Conservation (phyloP, 768 basidiomycete species). For the Suillus spraguei region DNA sequence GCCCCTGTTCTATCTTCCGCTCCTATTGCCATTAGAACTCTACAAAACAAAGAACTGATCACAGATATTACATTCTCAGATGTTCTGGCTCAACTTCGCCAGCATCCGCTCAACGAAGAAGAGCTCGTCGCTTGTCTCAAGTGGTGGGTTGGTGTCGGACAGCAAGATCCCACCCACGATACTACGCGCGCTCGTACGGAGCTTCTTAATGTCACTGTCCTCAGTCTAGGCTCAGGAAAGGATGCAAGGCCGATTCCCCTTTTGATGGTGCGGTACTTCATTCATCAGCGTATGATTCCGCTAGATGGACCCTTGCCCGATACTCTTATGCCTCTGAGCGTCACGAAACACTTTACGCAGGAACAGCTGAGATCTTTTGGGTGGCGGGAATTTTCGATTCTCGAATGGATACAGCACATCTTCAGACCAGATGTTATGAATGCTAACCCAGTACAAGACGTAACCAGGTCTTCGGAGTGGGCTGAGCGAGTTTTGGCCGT, state of each 20-base stretch:
- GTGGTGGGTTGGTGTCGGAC: conserved; percentile 73
- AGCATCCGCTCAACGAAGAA: conserved; percentile 64
- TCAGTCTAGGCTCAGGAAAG: conserved; percentile 43
- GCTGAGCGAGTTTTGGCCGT: conserved; percentile 76
- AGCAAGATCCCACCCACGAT: conserved; percentile 36
- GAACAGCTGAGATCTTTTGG: conserved; percentile 62
- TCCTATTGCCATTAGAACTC: conserved; percentile 55
- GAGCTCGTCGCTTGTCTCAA: conserved; percentile 83
- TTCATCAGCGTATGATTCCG: conserved; percentile 73
- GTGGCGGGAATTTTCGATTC: conserved; percentile 77
- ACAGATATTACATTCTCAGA: conserved; percentile 80
- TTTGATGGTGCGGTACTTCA: conserved; percentile 66
- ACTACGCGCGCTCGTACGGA: conserved; percentile 52
- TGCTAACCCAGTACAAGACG: conserved; percentile 53
- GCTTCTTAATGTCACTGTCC: conserved; percentile 71
- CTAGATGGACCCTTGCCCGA: conserved; percentile 76
- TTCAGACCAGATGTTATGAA: conserved; percentile 47
- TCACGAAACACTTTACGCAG: conserved; percentile 63
- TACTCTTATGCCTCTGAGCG: conserved; percentile 66
- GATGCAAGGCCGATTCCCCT: conserved; percentile 68
- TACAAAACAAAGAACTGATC: conserved; percentile 67
- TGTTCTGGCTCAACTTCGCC: conserved; percentile 75
- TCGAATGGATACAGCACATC: conserved; percentile 77
- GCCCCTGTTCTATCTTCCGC: conserved; percentile 58
- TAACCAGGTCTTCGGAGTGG: conserved; percentile 68